phyloP scores from a whole-genome alignment of 225 moss, liverwort and hornwort species.

The Lunularia cruciata region DNA sequence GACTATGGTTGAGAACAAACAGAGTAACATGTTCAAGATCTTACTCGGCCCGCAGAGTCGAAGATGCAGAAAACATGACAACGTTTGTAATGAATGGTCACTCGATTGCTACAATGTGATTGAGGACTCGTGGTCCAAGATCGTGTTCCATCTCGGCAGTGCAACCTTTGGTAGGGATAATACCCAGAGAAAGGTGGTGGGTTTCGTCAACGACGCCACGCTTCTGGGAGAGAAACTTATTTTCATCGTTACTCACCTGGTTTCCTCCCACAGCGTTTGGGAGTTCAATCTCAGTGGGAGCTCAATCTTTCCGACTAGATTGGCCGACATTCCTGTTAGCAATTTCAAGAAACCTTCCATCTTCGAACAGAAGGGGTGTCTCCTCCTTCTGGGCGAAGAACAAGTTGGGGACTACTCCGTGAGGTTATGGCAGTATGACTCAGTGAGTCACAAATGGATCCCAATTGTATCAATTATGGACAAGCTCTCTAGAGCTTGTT shows the following conservation, averaged over 20 bases:
- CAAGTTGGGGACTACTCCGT: slow-evolving; percentile 8
- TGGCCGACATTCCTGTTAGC: slow-evolving; percentile 9
- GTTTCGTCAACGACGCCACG: slow-evolving; percentile 15
- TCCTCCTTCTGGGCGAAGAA: slow-evolving; percentile 13
- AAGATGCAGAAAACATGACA: slow-evolving; percentile 2
- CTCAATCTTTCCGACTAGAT: slow-evolving; percentile 10
- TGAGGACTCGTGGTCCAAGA: background rate
- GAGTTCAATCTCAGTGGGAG: background rate
- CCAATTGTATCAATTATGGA: background rate
- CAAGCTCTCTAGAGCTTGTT: background rate
- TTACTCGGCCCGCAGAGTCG: background rate
- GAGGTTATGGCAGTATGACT: slow-evolving; percentile 6
- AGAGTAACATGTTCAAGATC: slow-evolving; percentile 1
- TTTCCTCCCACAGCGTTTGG: slow-evolving; percentile 2
- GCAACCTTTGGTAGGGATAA: background rate
- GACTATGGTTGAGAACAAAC: slow-evolving; percentile 7
- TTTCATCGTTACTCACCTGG: background rate
- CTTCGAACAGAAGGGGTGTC: background rate
- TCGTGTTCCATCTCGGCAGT: slow-evolving; percentile 20
- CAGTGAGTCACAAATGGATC: background rate
- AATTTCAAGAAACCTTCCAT: slow-evolving; percentile 8
- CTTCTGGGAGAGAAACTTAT: background rate
- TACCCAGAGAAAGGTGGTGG: background rate
- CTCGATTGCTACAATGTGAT: slow-evolving; percentile 5
- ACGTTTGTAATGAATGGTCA: slow-evolving; percentile 6